Percentiles rank a stretch among this genome's conserved stretches.
phyloP scores from a whole-genome alignment of 2,329 filamentous ascomycete genomes.

The Sporothrix pallida region DNA sequence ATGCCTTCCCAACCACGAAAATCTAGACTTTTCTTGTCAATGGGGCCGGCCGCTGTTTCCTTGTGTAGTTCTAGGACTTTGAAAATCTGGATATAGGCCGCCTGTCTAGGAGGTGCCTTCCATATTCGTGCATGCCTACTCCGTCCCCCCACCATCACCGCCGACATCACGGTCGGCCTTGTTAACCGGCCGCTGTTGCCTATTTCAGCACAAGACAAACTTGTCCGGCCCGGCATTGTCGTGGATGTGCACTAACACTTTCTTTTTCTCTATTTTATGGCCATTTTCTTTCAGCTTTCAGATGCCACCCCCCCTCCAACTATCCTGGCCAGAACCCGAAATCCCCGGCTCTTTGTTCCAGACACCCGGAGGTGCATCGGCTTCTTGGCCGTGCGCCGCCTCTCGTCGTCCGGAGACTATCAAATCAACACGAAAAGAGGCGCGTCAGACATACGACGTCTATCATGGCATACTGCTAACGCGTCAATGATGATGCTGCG shows the following conservation, averaged over 20 bases:
- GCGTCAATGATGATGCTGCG: background rate
- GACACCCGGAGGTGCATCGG: background rate
- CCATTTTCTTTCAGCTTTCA: background rate
- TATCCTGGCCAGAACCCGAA: background rate
- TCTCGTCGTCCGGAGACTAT: background rate
- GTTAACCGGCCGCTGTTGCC: constrained; percentile 21
- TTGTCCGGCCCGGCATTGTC: constrained; percentile 12
- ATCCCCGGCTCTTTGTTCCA: background rate
- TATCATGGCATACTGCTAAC: background rate
- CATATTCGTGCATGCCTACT: background rate
- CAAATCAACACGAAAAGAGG: background rate
- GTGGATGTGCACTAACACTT: background rate
- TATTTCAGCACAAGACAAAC: background rate
- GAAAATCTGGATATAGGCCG: background rate
- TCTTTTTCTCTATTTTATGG: background rate
- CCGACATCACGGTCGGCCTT: background rate
- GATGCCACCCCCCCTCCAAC: background rate
- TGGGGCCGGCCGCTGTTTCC: background rate
- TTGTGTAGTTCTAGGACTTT: background rate
- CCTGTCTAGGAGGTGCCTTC: background rate
- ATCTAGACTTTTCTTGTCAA: too few species aligned
- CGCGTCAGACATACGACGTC: background rate
- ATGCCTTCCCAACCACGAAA: constrained; percentile 2
- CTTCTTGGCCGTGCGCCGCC: background rate
- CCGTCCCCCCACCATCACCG: background rate